Percentiles rank a stretch among this genome's conserved stretches.
Evolutionary conservation across 768 basidiomycete species (phyloP).

Genomic region (Naganishia friedmannii): DNA sequence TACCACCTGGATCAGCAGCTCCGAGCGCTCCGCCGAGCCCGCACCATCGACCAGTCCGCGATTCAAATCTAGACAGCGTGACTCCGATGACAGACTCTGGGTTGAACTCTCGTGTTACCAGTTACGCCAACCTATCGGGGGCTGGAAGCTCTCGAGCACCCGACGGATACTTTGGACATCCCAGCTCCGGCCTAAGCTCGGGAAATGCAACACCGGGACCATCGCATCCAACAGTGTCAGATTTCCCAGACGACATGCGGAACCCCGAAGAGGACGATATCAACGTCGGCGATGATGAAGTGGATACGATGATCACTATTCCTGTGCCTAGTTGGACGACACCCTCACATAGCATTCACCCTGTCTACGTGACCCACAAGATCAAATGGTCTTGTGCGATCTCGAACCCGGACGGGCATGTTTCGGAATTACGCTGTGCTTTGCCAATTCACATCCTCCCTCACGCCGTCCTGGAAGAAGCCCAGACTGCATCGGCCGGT

Average conservation of each 20-base stretch:
- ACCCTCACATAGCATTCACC: constrained; percentile 72
- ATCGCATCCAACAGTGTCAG: constrained; percentile 34
- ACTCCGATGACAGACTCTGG: constrained; percentile 26
- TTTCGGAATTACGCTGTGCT: constrained; percentile 90
- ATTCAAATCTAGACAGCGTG: background rate
- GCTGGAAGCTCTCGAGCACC: background rate
- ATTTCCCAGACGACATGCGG: constrained; percentile 32
- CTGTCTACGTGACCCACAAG: constrained; percentile 69
- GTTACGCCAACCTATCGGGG: constrained; percentile 18
- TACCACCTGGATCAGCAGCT: constrained; percentile 19
- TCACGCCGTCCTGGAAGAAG: constrained; percentile 68
- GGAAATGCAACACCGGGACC: constrained; percentile 17
- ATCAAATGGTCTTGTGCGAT: constrained; percentile 68
- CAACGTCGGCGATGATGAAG: constrained; percentile 53
- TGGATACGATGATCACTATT: constrained; percentile 62
- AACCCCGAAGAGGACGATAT: constrained; percentile 43
- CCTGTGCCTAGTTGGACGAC: constrained; percentile 63
- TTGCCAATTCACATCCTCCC: constrained; percentile 84
- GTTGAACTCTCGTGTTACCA: constrained; percentile 11
- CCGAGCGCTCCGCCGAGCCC: constrained; percentile 30
- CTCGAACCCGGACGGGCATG: constrained; percentile 83
- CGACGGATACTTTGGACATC: constrained; percentile 26
- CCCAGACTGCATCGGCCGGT: constrained; percentile 65
- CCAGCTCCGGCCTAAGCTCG: constrained; percentile 1
- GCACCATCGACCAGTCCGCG: constrained; percentile 23